Percentiles rank a stretch among this genome's conserved stretches.
Evolutionary conservation across 331 rosid genomes (phyloP).

Genomic region (Cydonia oblonga): DNA sequence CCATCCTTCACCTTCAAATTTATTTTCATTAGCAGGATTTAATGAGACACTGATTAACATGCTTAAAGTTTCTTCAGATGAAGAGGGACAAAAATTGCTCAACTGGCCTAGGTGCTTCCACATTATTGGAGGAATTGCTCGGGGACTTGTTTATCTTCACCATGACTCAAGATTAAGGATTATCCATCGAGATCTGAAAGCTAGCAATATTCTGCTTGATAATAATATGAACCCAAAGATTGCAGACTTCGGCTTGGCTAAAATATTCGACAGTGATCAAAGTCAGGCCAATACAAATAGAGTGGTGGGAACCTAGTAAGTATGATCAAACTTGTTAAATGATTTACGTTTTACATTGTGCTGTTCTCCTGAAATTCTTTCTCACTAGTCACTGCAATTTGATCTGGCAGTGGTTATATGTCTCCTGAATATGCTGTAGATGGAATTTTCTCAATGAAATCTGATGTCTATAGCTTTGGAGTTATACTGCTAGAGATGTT

Average conservation of each 20-base stretch:
- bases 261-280: background rate
- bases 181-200: slow-evolving; percentile 4
- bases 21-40: background rate
- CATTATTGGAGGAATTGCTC: slow-evolving; percentile 1
- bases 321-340: background rate
- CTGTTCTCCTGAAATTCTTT: background rate
- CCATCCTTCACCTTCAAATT: background rate
- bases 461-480: slow-evolving; percentile 16
- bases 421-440: slow-evolving; percentile 11
- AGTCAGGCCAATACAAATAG: background rate
- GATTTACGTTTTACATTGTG: background rate
- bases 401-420: slow-evolving; percentile 6
- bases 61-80: background rate
- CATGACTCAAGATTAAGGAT: slow-evolving; percentile 1
- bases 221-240: slow-evolving; percentile 1
- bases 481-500: slow-evolving; percentile 6
- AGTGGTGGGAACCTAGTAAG: slow-evolving; percentile 12
- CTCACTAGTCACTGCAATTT: background rate
- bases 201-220: slow-evolving; percentile 10
- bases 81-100: background rate
- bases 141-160: slow-evolving; percentile 9
- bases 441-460: slow-evolving; percentile 5
- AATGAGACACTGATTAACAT: background rate
- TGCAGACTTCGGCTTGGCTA: slow-evolving; percentile 13
- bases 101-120: background rate